These are phyloP conservation scores for Aspergillus sp. DNA, from an alignment of 2,329 filamentous ascomycete genomes.

Conservation along the genomic window DNA sequence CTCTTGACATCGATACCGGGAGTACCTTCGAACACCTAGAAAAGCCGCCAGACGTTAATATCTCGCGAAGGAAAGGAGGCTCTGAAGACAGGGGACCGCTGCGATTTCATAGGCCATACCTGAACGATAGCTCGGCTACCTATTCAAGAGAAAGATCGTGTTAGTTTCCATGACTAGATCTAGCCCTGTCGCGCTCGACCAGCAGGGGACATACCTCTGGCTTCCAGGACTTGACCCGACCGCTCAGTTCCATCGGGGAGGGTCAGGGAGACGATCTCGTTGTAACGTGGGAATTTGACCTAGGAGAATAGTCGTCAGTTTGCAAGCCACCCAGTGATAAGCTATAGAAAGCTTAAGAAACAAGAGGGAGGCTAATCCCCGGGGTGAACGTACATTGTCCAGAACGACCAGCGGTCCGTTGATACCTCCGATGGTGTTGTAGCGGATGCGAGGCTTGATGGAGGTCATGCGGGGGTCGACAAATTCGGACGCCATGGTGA, in stretches of 20 bases:
- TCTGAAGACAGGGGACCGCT: constrained; percentile 7
- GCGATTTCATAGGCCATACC: constrained; percentile 52
- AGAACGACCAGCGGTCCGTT: constrained; percentile 97
- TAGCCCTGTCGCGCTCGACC: neutral
- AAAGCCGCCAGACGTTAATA: constrained; percentile 25
- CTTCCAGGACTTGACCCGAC: constrained; percentile 94
- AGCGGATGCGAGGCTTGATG: constrained; percentile 74
- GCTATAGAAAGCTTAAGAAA: neutral
- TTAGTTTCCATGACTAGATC: constrained; percentile 17
- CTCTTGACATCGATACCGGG: constrained; percentile 98
- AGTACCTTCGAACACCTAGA: constrained; percentile 93
- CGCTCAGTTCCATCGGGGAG: constrained; percentile 92
- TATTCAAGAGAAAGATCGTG: constrained; percentile 38
- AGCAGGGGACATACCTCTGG: constrained; percentile 67
- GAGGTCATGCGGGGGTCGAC: constrained; percentile 49
- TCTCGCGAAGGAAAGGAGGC: constrained; percentile 8
- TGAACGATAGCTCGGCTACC: constrained; percentile 93
- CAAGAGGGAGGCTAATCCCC: neutral
- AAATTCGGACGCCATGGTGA: constrained; percentile 41
- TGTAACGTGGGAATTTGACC: constrained; percentile 97
- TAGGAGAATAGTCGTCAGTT: constrained; percentile 40
- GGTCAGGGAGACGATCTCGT: constrained; percentile 95
- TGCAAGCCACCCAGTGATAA: neutral
- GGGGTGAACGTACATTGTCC: constrained; percentile 72
- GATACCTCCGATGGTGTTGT: constrained; percentile 98